phyloP scores from a whole-genome alignment of 2,329 filamentous ascomycete genomes.

The Trichoderma oligosporum region DNA sequence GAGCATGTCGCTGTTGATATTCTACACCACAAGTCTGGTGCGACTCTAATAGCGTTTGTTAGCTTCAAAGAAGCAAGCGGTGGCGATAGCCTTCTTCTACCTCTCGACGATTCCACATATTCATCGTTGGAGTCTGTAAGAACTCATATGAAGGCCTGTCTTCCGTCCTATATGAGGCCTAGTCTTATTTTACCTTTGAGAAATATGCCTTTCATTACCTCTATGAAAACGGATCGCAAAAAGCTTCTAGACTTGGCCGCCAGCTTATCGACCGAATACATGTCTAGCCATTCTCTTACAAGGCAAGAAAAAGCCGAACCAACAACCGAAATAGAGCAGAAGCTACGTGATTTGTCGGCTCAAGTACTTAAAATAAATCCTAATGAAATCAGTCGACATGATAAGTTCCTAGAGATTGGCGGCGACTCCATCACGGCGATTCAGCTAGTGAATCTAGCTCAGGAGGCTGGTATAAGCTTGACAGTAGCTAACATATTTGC shows the following conservation, averaged over 20 bases:
- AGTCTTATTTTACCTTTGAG: conserved; percentile 19
- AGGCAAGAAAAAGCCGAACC: conserved; percentile 17
- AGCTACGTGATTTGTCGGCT: conserved; percentile 27
- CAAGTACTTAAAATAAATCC: conserved; percentile 31
- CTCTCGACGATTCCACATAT: background rate
- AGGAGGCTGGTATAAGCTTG: conserved; percentile 21
- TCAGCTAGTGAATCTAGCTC: conserved; percentile 39
- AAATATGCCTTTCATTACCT: conserved; percentile 20
- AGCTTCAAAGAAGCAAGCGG: background rate
- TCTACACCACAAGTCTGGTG: background rate
- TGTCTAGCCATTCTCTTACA: background rate
- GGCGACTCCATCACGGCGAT: conserved; percentile 45
- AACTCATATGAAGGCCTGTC: background rate
- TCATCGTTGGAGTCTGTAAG: background rate
- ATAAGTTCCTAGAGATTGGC: conserved; percentile 25
- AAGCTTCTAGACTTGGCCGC: background rate
- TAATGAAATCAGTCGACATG: conserved; percentile 25
- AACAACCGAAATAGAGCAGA: conserved; percentile 15
- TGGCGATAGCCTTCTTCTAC: background rate
- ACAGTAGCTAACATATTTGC: conserved; percentile 4
- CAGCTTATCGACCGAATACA: conserved; percentile 5
- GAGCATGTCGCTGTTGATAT: conserved; percentile 14
- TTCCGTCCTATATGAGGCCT: conserved; percentile 24
- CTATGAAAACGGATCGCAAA: conserved; percentile 19
- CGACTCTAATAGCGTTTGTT: conserved; percentile 7